Percentiles rank a stretch among this genome's conserved stretches.
phyloP scores from a whole-genome alignment of 495 filamentous ascomycete genomes.

The Penicillium steckii region DNA sequence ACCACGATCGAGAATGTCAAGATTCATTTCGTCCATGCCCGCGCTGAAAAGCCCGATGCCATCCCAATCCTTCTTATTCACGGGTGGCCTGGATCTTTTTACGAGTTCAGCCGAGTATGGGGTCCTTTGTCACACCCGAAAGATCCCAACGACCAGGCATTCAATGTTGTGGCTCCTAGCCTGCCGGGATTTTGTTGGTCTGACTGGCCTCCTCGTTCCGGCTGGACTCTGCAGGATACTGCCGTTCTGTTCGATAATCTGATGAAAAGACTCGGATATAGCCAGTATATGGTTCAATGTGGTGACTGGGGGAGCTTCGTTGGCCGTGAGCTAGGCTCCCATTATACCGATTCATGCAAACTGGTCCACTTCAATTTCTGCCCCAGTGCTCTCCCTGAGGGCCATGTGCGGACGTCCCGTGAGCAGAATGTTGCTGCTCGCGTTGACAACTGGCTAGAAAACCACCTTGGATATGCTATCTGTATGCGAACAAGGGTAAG shows the following conservation, averaged over 20 bases:
- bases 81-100: constrained; percentile 42
- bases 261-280: constrained; percentile 21
- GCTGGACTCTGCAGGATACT: constrained; percentile 22
- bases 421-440: too few species aligned
- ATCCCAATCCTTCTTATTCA: constrained; percentile 37
- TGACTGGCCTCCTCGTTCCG: constrained; percentile 16
- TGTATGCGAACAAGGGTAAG: too few species aligned
- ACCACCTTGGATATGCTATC: too few species aligned
- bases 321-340: too few species aligned
- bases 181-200: constrained; percentile 29
- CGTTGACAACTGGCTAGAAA: too few species aligned
- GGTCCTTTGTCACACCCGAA: too few species aligned
- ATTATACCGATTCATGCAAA: too few species aligned
- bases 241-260: constrained; percentile 21
- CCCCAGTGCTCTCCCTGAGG: too few species aligned
- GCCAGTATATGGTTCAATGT: constrained; percentile 24
- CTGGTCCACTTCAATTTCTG: too few species aligned
- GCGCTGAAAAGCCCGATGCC: constrained; percentile 5
- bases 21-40: not conserved
- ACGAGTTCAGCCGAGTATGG: constrained; percentile 30
- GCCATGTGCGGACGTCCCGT: too few species aligned
- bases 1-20: not conserved
- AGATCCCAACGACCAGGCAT: too few species aligned
- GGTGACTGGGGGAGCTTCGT: too few species aligned
- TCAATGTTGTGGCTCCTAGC: constrained; percentile 27